These are phyloP conservation scores for Dipodascus geniculatus DNA, from an alignment of 805 yeast genomes.

Conservation along the genomic window DNA sequence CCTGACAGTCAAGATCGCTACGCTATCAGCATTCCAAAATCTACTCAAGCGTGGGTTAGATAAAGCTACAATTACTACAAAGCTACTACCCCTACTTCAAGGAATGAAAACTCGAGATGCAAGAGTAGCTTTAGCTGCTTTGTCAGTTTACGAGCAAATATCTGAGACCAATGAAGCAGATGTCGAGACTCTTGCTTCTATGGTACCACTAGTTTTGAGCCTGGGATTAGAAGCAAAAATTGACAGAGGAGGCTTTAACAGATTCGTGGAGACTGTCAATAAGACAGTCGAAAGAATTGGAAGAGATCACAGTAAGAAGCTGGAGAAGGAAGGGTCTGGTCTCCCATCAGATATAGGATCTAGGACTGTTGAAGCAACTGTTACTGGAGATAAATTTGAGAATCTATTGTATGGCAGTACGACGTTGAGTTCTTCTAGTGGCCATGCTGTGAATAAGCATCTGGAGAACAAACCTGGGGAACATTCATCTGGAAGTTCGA, in stretches of 20 bases:
- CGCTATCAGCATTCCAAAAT: conserved; percentile 47
- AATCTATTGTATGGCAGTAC: conserved; percentile 9
- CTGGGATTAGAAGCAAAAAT: conserved; percentile 37
- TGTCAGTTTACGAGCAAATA: conserved; percentile 31
- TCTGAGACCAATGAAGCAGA: conserved; percentile 27
- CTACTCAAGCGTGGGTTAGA: conserved; percentile 57
- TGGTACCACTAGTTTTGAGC: conserved; percentile 42
- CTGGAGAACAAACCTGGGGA: no score
- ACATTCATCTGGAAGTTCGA: neutral
- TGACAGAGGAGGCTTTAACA: conserved; percentile 31
- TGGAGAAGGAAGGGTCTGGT: conserved; percentile 10
- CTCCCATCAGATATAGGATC: neutral
- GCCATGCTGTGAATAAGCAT: neutral
- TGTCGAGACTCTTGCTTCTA: conserved; percentile 39
- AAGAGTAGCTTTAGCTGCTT: conserved; percentile 41
- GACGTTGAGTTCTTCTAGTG: neutral
- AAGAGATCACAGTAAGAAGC: conserved; percentile 27
- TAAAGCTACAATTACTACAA: conserved; percentile 59
- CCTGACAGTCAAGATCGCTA: conserved; percentile 59
- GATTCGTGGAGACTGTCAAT: conserved; percentile 30
- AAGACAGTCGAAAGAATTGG: conserved; percentile 35
- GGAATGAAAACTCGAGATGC: conserved; percentile 70
- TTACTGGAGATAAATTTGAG: conserved; percentile 9
- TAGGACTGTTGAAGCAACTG: neutral
- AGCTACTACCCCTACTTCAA: conserved; percentile 65